Conservation (phyloP, 805 yeast genomes). For the Dipodascus geniculatus region DNA sequence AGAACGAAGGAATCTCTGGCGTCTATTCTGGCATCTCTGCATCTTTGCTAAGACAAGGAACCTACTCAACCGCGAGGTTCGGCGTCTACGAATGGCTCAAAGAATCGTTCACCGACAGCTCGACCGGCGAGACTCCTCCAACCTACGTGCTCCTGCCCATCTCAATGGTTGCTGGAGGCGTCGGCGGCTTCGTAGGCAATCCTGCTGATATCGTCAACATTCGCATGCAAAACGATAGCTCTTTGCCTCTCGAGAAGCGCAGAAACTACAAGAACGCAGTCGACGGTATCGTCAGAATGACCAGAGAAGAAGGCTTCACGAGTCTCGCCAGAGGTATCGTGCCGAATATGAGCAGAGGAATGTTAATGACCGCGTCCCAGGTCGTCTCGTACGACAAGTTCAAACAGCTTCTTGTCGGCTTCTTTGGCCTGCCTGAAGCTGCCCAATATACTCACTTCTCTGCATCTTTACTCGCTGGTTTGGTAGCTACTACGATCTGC, state of each 20-base stretch:
- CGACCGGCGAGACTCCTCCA: conserved; percentile 35
- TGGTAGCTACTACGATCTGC: conserved; percentile 84
- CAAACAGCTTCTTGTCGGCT: conserved; percentile 44
- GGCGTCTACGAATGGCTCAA: conserved; percentile 77
- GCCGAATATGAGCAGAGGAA: conserved; percentile 72
- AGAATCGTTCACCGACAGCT: conserved; percentile 29
- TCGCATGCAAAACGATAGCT: conserved; percentile 81
- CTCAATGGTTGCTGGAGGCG: conserved; percentile 77
- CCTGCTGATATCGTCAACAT: conserved; percentile 83
- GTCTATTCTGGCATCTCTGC: conserved; percentile 80
- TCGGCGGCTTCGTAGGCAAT: conserved; percentile 79
- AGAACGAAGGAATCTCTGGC: conserved; percentile 48
- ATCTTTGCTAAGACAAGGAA: conserved; percentile 71
- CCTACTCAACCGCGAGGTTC: conserved; percentile 77
- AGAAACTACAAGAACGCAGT: conserved; percentile 68
- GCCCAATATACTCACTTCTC: conserved; percentile 63
- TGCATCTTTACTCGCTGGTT: conserved; percentile 71
- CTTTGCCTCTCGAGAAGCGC: conserved; percentile 50
- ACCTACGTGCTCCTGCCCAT: conserved; percentile 54
- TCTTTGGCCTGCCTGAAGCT: conserved; percentile 40
- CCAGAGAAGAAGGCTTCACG: conserved; percentile 44
- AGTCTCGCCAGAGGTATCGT: conserved; percentile 62
- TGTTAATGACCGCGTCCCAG: conserved; percentile 83
- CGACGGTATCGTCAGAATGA: conserved; percentile 57
- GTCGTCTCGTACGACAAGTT: conserved; percentile 79